phyloP scores from a whole-genome alignment of 306 rosid genomes.

The Sindora glabra region DNA sequence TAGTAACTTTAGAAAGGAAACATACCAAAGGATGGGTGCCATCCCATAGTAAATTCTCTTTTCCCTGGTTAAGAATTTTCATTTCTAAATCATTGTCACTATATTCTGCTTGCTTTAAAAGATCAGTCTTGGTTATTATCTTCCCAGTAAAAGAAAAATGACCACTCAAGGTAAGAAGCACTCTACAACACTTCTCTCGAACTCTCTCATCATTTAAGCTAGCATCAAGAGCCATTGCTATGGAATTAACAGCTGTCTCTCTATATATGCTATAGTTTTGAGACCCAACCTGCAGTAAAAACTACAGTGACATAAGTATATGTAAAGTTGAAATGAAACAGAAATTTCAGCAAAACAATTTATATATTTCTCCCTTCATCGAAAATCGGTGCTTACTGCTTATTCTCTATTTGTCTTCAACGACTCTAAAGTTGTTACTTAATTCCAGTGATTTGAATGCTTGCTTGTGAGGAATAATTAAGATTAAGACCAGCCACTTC shows the following conservation, averaged over 20 bases:
- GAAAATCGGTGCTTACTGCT: not conserved
- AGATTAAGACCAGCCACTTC: too few species aligned
- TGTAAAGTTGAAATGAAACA: not conserved
- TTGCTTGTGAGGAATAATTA: too few species aligned
- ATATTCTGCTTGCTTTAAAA: conserved; percentile 30
- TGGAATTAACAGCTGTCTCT: conserved; percentile 52
- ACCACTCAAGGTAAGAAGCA: conserved; percentile 53
- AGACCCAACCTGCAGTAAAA: conserved; percentile 43
- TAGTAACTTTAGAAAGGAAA: not conserved
- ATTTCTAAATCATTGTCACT: conserved; percentile 7
- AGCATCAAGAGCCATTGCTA: conserved; percentile 52
- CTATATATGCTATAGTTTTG: conserved; percentile 39
- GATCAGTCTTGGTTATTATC: conserved; percentile 29
- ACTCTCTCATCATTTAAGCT: conserved; percentile 48
- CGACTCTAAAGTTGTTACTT: not conserved
- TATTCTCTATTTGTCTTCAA: not conserved
- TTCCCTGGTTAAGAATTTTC: conserved; percentile 22
- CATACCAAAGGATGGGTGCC: conserved; percentile 32
- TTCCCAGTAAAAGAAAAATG: conserved; percentile 47
- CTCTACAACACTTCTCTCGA: conserved; percentile 48
- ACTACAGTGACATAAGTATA: not conserved
- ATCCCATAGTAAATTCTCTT: conserved; percentile 15
- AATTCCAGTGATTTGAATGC: too few species aligned
- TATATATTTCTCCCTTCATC: not conserved
- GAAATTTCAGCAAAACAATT: not conserved